Conservation (phyloP, 345 rosid species). For the Zanthoxylum bungeanum region DNA sequence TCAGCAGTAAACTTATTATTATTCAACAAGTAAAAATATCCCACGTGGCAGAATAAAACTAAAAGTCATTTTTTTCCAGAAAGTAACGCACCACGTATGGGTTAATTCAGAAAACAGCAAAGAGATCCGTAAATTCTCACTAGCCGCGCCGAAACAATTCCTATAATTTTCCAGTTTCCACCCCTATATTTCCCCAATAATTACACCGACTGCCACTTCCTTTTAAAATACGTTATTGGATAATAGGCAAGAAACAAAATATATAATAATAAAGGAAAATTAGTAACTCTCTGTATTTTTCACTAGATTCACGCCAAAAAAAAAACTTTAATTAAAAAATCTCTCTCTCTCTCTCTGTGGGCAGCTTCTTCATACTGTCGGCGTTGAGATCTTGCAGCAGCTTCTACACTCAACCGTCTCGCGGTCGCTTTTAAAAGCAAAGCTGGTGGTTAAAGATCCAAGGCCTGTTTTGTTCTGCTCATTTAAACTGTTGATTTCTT, state of each 20-base stretch:
- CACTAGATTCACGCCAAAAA: slow-evolving; percentile 40
- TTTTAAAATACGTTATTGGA: not conserved
- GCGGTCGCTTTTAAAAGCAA: not conserved
- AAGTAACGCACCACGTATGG: not conserved
- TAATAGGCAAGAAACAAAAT: too few relatives aligned
- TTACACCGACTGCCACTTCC: slow-evolving; percentile 13
- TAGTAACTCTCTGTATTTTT: not conserved
- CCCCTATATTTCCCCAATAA: not conserved
- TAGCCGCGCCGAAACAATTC: not conserved
- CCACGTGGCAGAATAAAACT: not conserved
- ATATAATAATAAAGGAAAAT: not conserved
- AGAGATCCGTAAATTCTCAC: not conserved
- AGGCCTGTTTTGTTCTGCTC: slow-evolving; percentile 18
- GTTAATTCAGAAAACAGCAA: not conserved
- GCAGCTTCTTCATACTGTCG: slow-evolving; percentile 30
- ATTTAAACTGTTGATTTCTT: too few relatives aligned
- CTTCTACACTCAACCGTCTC: slow-evolving; percentile 17
- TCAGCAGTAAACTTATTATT: too few relatives aligned
- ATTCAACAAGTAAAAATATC: not conserved
- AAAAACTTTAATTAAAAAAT: not conserved
- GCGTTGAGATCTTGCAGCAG: slow-evolving; percentile 55
- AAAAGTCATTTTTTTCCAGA: not conserved
- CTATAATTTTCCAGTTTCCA: not conserved
- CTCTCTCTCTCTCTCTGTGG: not conserved
- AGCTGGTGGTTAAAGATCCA: not conserved